Percentiles rank a stretch among this genome's conserved stretches.
Evolutionary conservation across 2,329 filamentous ascomycete species (phyloP).

Genomic region (Rasamsonia emersonii): DNA sequence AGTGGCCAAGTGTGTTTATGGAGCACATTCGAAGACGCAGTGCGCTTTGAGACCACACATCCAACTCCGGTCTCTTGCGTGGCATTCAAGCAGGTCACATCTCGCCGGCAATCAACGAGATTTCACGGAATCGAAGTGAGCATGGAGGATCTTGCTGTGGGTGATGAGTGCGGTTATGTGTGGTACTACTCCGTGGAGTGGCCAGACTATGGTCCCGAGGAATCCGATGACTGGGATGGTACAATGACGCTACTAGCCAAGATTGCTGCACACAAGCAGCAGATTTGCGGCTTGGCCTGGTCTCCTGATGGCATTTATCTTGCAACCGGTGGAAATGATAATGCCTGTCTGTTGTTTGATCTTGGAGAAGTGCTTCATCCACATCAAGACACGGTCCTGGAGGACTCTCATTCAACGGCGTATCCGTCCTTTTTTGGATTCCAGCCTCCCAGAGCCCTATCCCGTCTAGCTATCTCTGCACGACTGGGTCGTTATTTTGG

Average conservation of each 20-base stretch:
- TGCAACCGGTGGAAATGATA: constrained; percentile 88
- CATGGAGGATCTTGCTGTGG: constrained; percentile 77
- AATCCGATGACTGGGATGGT: constrained; percentile 67
- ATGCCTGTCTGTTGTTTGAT: constrained; percentile 74
- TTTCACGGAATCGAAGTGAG: constrained; percentile 44
- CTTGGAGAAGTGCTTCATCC: constrained; percentile 47
- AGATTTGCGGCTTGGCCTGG: constrained; percentile 91
- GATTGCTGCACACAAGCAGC: constrained; percentile 72
- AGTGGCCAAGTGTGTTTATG: constrained; percentile 69
- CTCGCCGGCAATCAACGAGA: constrained; percentile 42
- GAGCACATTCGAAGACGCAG: constrained; percentile 57
- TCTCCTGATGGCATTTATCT: constrained; percentile 67
- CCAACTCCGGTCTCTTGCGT: constrained; percentile 68
- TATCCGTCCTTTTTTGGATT: constrained; percentile 1
- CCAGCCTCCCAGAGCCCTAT: constrained; percentile 12
- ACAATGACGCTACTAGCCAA: constrained; percentile 68
- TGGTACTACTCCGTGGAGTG: constrained; percentile 90
- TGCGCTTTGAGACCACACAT: constrained; percentile 68
- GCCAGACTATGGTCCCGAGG: constrained; percentile 49
- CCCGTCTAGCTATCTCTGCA: constrained; percentile 13
- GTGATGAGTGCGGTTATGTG: constrained; percentile 72
- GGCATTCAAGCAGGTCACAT: constrained; percentile 62
- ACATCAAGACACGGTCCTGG: neutral
- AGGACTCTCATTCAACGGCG: neutral
- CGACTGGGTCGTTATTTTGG: constrained; percentile 15